Base-by-base conservation (phyloP, 257 asterid genomes). In the Solanum arcanum region DNA sequence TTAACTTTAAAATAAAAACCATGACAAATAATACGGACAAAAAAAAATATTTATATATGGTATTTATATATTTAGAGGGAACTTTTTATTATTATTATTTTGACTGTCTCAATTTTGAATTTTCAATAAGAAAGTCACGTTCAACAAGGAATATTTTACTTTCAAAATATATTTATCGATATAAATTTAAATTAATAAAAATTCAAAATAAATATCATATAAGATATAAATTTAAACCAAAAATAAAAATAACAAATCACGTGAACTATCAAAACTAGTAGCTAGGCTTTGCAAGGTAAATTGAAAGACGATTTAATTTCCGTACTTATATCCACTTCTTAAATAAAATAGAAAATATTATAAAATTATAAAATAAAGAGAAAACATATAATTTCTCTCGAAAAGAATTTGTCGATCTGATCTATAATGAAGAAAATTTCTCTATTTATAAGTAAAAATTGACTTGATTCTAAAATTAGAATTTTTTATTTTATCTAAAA, bases 361-460 rank as follows among this genome's bases (percentile, higher is more conserved):
- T 52, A 8, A 52, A 52, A 16, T 5, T 52, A 52, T 52, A 52
- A 52, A 52, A 16, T 52, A 7, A 52, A 21, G 60, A 52, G 23
- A 52, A 6, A 8, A 6, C 3, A 2, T 49, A 5, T 0, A 1
- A 3, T 3, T 12, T 46, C 16, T 5, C 5, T 15, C 5, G 0
- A 5, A 49, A 52, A 23, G 3, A 9, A 52, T 52, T 52, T 21
- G 2, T 9, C 15, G 5, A 49, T 49, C 1, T 5, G 0, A 52
- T 52, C 6, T 52, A 16, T 1, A 6, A 16, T 52, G 23, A 52
- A 52, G 1, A 52, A 21, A 52, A 52, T 1, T 16, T 21, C 0
- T 52, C 6, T 16, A 52, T 16, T 52, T 52, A 16, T 52, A 52
- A 16, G 7, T 6, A 1, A 52, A 52, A 52, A 52, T 52, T 52